Percentiles rank a stretch among this genome's conserved stretches.
phyloP scores from a whole-genome alignment of 257 asterid species.

The Solanum medicagineum region DNA sequence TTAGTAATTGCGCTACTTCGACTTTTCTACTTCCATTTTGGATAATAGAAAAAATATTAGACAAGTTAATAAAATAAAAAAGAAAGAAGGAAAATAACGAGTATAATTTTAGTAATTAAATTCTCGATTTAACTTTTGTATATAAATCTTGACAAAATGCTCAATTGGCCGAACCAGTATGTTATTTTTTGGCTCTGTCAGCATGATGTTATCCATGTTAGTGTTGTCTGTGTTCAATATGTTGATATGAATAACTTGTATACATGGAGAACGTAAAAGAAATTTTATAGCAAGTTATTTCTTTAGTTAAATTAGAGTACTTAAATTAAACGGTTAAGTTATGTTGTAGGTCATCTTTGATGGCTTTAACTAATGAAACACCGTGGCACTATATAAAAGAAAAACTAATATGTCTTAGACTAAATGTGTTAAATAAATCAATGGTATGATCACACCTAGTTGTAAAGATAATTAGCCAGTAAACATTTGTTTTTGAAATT shows the following conservation, averaged over 20 bases:
- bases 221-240: background rate
- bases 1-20: background rate
- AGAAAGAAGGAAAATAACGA: background rate
- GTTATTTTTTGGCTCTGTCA: background rate
- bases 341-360: background rate
- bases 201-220: constrained; percentile 6
- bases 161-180: no score
- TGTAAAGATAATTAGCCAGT: constrained; percentile 8
- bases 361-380: background rate
- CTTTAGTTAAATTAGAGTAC: background rate
- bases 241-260: background rate
- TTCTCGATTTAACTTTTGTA: no score
- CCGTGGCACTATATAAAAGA: background rate
- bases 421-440: background rate
- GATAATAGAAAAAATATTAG: background rate
- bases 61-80: background rate
- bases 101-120: no score
- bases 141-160: no score
- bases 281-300: background rate
- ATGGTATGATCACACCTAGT: constrained; percentile 17
- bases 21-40: background rate
- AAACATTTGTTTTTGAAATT: background rate
- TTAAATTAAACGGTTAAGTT: background rate
- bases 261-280: background rate
- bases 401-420: background rate